Percentiles rank a stretch among this genome's conserved stretches.
Conservation (phyloP, 1,139 yeast species). For the Dujonia santamariae region DNA sequence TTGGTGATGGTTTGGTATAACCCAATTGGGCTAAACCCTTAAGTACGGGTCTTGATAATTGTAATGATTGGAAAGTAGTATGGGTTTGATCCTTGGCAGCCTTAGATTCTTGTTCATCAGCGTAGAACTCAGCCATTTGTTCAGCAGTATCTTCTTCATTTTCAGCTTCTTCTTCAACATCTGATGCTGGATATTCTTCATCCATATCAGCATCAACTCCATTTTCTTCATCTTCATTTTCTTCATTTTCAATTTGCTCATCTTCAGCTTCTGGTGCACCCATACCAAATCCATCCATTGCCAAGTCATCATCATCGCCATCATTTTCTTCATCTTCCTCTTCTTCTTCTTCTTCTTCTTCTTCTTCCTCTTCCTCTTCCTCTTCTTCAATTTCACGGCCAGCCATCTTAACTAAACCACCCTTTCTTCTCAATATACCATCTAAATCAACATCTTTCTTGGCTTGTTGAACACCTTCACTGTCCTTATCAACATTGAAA, state of each 20-base stretch:
- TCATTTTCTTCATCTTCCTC: constrained; percentile 22
- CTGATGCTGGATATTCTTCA: constrained; percentile 20
- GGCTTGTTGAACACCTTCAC: constrained; percentile 9
- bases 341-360: constrained; percentile 21
- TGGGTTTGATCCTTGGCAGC: constrained; percentile 43
- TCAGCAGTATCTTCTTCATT: constrained; percentile 66
- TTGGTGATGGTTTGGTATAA: constrained; percentile 84
- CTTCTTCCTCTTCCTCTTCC: constrained; percentile 26
- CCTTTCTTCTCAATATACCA: constrained; percentile 76
- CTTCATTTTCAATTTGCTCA: constrained; percentile 25
- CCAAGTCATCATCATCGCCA: constrained; percentile 52
- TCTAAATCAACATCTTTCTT: constrained; percentile 81
- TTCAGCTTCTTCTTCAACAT: constrained; percentile 19
- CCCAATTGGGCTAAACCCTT: constrained; percentile 80
- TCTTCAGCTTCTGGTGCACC: constrained; percentile 38
- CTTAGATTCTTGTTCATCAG: constrained; percentile 47
- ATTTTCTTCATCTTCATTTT: constrained; percentile 26
- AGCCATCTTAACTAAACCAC: constrained; percentile 62
- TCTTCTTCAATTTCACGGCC: constrained; percentile 32
- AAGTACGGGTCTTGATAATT: constrained; percentile 84
- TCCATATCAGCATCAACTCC: constrained; percentile 25
- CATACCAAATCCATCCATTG: constrained; percentile 75
- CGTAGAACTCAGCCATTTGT: constrained; percentile 67
- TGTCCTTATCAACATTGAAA: constrained; percentile 47
- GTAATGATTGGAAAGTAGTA: constrained; percentile 68